phyloP scores from a whole-genome alignment of 2,329 filamentous ascomycete genomes.

The Stylonectria norvegica region DNA sequence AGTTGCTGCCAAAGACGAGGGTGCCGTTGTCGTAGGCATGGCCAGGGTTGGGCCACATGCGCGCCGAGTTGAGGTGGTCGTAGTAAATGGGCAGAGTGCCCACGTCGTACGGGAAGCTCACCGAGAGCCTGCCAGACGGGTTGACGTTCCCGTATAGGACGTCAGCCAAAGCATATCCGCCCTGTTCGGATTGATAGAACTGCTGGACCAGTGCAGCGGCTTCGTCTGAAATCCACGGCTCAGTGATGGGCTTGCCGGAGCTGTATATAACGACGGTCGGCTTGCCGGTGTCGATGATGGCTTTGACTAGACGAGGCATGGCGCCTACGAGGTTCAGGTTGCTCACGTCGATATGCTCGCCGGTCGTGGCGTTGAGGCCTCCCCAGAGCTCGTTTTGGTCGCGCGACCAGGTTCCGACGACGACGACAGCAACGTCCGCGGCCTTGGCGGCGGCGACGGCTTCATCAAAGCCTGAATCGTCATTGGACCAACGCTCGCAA shows the following conservation, averaged over 20 bases:
- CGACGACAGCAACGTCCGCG: slow-evolving; percentile 68
- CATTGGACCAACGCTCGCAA: slow-evolving; percentile 69
- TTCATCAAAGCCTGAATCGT: slow-evolving; percentile 63
- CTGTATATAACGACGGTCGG: slow-evolving; percentile 66
- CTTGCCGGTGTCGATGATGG: slow-evolving; percentile 64
- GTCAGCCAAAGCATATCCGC: slow-evolving; percentile 63
- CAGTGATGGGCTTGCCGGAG: slow-evolving; percentile 69
- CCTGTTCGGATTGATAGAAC: slow-evolving; percentile 70
- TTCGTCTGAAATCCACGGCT: slow-evolving; percentile 65
- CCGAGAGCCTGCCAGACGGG: slow-evolving; percentile 62
- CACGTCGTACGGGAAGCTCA: slow-evolving; percentile 65
- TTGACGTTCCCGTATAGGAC: slow-evolving; percentile 63
- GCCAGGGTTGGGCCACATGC: slow-evolving; percentile 52
- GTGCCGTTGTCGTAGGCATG: slow-evolving; percentile 54
- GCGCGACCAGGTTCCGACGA: slow-evolving; percentile 73
- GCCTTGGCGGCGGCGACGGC: slow-evolving; percentile 62
- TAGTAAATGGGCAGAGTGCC: slow-evolving; percentile 68
- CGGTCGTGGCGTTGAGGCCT: slow-evolving; percentile 69
- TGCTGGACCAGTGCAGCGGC: slow-evolving; percentile 68
- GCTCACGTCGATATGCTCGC: slow-evolving; percentile 67
- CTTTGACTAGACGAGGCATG: slow-evolving; percentile 62
- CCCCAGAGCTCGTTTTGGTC: slow-evolving; percentile 70
- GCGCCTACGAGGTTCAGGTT: slow-evolving; percentile 66
- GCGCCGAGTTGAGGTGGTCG: slow-evolving; percentile 67
- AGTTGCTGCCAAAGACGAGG: slow-evolving; percentile 61